Evolutionary conservation across 208 protist species (phyloP).

Genomic region (Angomonas ambiguus): DNA sequence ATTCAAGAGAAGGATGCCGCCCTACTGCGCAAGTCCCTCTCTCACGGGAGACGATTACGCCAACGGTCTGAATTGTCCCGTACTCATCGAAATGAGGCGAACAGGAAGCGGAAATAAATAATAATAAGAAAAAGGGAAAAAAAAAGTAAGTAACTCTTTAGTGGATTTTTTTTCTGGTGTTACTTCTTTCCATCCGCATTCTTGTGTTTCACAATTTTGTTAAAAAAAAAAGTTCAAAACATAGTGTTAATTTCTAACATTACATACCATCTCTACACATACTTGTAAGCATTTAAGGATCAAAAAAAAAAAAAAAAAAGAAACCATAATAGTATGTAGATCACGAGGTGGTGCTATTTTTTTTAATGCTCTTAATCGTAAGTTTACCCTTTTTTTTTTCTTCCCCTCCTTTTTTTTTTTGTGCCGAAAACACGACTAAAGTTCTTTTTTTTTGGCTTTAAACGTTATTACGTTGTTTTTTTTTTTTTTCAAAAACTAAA

Average conservation of each 20-base stretch:
- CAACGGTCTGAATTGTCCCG: constrained; percentile 60
- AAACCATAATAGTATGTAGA: background rate
- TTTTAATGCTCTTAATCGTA: background rate
- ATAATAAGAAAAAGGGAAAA: constrained; percentile 1
- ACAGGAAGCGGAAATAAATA: constrained; percentile 16
- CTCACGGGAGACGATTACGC: constrained; percentile 65
- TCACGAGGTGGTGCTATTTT: no score
- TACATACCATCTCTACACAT: background rate
- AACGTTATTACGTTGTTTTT: background rate
- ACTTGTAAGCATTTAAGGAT: background rate
- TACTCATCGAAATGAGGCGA: constrained; percentile 75
- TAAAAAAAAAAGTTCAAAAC: background rate
- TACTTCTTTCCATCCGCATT: background rate
- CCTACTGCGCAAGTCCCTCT: constrained; percentile 63
- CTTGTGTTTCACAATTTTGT: background rate
- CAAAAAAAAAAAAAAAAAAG: no score
- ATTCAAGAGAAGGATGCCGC: constrained; percentile 75
- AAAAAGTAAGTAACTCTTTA: background rate
- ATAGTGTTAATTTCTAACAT: background rate
- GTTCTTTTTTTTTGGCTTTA: background rate
- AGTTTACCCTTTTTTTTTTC: background rate
- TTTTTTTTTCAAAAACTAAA: background rate
- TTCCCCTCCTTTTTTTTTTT: constrained; percentile 4
- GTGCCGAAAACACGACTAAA: background rate
- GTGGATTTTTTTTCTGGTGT: background rate